These are phyloP conservation scores for Alliaria petiolata DNA, from an alignment of 345 rosid species.

Conservation along the genomic window DNA sequence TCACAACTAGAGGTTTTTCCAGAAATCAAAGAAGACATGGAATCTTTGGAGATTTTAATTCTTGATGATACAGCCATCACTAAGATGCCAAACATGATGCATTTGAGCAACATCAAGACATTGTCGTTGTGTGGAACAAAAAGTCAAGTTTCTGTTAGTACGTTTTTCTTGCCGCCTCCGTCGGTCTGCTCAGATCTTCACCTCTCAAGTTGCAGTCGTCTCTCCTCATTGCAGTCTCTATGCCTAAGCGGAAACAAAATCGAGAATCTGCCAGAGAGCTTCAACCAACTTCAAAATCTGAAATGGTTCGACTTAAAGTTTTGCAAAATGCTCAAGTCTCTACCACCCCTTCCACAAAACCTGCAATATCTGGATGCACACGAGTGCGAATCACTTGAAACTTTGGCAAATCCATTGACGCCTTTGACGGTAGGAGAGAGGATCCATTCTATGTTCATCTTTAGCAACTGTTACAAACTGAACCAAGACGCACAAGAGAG, in stretches of 20 bases:
- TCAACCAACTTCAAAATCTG: slow-evolving; percentile 22
- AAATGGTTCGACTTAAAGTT: slow-evolving; percentile 20
- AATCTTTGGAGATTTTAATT: slow-evolving; percentile 23
- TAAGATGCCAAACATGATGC: slow-evolving; percentile 17
- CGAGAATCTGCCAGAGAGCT: slow-evolving; percentile 15
- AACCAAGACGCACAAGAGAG: slow-evolving; percentile 18
- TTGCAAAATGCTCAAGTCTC: slow-evolving; percentile 32
- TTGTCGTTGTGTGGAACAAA: slow-evolving; percentile 23
- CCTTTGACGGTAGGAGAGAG: slow-evolving; percentile 10
- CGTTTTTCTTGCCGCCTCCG: too few species aligned
- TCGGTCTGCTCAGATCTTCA: slow-evolving; percentile 13
- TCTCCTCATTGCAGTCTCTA: slow-evolving; percentile 15
- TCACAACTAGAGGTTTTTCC: slow-evolving; percentile 19
- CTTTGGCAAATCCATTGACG: slow-evolving; percentile 13
- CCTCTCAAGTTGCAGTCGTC: slow-evolving; percentile 19
- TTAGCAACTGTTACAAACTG: slow-evolving; percentile 34
- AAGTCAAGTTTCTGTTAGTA: slow-evolving; percentile 10
- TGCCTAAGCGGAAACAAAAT: slow-evolving; percentile 29
- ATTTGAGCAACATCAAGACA: slow-evolving; percentile 21
- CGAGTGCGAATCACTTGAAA: slow-evolving; percentile 26
- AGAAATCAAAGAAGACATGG: slow-evolving; percentile 30
- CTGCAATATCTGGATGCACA: slow-evolving; percentile 20
- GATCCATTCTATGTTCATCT: slow-evolving; percentile 28
- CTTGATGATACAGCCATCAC: slow-evolving; percentile 26
- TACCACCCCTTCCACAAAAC: slow-evolving; percentile 28